These are phyloP conservation scores for Tirmania nivea DNA, from an alignment of 495 filamentous ascomycete genomes.

Conservation along the genomic window DNA sequence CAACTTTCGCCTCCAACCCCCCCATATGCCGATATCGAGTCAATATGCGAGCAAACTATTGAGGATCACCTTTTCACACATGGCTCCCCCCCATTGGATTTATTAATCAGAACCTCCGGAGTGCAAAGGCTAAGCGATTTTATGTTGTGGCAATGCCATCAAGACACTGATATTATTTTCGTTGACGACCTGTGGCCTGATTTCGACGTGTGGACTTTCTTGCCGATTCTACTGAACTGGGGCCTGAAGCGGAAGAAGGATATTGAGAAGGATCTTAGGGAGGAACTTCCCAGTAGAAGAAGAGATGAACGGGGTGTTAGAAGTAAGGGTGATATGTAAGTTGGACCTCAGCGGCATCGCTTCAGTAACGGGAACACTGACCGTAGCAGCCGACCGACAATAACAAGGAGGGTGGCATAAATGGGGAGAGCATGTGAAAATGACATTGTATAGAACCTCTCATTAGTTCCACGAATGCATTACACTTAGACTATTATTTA, in stretches of 20 bases:
- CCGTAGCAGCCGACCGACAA: neutral
- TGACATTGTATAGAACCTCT: neutral
- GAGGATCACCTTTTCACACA: slow-evolving; percentile 65
- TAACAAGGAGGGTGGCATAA: neutral
- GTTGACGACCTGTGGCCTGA: slow-evolving; percentile 87
- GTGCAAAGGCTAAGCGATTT: slow-evolving; percentile 87
- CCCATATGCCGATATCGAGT: slow-evolving; percentile 45
- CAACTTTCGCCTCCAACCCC: slow-evolving; percentile 1
- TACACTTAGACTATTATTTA: no score
- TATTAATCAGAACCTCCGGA: slow-evolving; percentile 75
- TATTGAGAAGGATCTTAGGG: neutral
- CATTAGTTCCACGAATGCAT: neutral
- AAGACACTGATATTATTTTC: slow-evolving; percentile 80
- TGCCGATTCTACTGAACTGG: slow-evolving; percentile 84
- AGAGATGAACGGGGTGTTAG: neutral
- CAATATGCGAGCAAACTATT: slow-evolving; percentile 59
- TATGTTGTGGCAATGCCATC: slow-evolving; percentile 94
- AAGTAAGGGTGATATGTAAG: neutral
- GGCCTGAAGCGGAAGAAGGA: slow-evolving; percentile 43
- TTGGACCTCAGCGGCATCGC: neutral
- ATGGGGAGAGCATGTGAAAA: no score
- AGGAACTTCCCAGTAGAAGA: neutral
- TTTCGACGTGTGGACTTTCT: slow-evolving; percentile 83
- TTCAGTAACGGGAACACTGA: no score
- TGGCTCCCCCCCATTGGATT: slow-evolving; percentile 64